Evolutionary conservation across 345 rosid genomes (phyloP).

Genomic region (Laguncularia racemosa): DNA sequence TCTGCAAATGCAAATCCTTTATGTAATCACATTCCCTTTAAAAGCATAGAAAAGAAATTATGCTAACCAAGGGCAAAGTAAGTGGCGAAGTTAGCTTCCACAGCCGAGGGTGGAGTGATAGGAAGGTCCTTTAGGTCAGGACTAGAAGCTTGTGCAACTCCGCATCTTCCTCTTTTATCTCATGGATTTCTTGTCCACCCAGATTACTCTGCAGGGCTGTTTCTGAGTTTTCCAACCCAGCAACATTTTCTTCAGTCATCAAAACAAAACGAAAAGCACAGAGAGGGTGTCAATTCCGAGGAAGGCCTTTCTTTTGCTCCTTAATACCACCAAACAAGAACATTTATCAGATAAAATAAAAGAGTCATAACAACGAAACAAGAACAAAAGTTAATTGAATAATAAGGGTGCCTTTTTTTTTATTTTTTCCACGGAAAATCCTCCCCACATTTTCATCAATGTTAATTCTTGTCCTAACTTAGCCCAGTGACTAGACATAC

Average conservation of each 20-base stretch:
- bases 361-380: too few species aligned
- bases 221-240: not conserved
- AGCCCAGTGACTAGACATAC: too few species aligned
- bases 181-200: not conserved
- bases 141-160: conserved; percentile 49
- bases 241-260: not conserved
- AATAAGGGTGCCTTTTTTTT: too few species aligned
- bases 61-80: conserved; percentile 69
- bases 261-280: not conserved
- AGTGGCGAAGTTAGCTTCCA: conserved; percentile 58
- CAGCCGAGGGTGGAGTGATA: conserved; percentile 55
- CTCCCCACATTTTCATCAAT: too few species aligned
- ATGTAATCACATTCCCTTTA: not conserved
- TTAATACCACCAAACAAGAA: too few species aligned
- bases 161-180: conserved; percentile 23
- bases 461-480: too few species aligned
- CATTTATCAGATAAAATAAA: too few species aligned
- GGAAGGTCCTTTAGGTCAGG: conserved; percentile 57
- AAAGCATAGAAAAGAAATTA: not conserved
- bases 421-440: not conserved
- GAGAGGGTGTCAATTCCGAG: too few species aligned
- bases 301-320: too few species aligned
- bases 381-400: too few species aligned
- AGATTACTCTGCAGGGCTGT: conserved; percentile 1
- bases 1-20: conserved; percentile 30